Evolutionary conservation across 2,329 filamentous ascomycete species (phyloP).

Genomic region (Cladophialophora yegresii): DNA sequence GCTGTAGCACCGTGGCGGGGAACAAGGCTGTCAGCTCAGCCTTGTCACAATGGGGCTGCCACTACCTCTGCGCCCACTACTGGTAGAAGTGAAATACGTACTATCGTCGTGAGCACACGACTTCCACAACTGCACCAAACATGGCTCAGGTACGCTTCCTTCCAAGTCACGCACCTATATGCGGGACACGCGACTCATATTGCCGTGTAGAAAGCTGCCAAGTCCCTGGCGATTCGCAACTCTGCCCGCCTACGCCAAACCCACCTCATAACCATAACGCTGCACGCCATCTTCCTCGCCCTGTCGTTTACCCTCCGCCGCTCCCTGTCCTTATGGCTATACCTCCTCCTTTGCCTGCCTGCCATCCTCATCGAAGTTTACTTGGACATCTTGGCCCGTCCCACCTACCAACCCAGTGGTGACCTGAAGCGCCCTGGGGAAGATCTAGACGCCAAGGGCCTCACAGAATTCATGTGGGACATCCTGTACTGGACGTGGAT

Average conservation of each 20-base stretch:
- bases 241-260: constrained; percentile 74
- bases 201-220: constrained; percentile 50
- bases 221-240: constrained; percentile 75
- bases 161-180: neutral
- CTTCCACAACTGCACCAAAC: neutral
- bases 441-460: constrained; percentile 79
- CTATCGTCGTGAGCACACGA: neutral
- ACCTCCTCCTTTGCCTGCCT: constrained; percentile 71
- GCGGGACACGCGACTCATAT: neutral
- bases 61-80: too few species aligned
- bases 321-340: constrained; percentile 64
- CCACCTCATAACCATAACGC: constrained; percentile 70
- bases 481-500: constrained; percentile 92
- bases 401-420: constrained; percentile 66
- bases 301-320: constrained; percentile 67
- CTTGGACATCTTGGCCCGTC: constrained; percentile 81
- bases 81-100: neutral
- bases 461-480: constrained; percentile 99
- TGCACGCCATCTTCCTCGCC: constrained; percentile 75
- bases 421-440: constrained; percentile 78
- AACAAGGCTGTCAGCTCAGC: neutral
- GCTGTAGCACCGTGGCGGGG: neutral
- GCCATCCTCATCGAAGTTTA: constrained; percentile 78
- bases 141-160: constrained; percentile 7
- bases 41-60: too few species aligned